These are phyloP conservation scores for Stephania yunnanensis DNA, from an alignment of 164 flowering plant species.

Conservation along the genomic window DNA sequence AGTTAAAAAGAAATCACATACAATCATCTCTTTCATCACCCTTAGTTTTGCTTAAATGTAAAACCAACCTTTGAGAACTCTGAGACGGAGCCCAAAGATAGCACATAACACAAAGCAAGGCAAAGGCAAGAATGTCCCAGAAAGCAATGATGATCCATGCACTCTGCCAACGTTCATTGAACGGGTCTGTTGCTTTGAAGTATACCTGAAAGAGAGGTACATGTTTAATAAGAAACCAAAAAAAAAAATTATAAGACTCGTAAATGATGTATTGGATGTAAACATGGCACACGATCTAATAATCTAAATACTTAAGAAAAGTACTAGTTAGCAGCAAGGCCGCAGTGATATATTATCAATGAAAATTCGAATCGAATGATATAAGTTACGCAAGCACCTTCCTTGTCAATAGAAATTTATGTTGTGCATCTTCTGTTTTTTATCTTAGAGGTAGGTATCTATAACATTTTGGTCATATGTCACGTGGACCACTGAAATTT, in stretches of 20 bases:
- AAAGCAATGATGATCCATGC: slow-evolving; percentile 96
- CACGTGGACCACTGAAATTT: too few relatives aligned
- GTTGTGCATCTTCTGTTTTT: too few relatives aligned
- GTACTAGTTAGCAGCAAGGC: too few relatives aligned
- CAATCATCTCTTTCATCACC: neutral
- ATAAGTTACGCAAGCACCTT: too few relatives aligned
- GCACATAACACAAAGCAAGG: slow-evolving; percentile 77
- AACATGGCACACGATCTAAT: too few relatives aligned
- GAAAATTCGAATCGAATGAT: too few relatives aligned
- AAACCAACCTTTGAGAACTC: slow-evolving; percentile 63
- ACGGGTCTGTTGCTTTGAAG: slow-evolving; percentile 95
- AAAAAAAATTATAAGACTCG: neutral
- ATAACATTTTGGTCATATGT: too few relatives aligned
- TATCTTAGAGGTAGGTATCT: too few relatives aligned
- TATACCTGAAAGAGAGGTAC: slow-evolving; percentile 47
- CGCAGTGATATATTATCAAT: too few relatives aligned
- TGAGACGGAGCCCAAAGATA: slow-evolving; percentile 98
- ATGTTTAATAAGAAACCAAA: neutral
- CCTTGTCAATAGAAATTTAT: too few relatives aligned
- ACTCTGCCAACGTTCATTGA: slow-evolving; percentile 88
- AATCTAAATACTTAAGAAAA: too few relatives aligned
- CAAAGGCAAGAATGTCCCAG: slow-evolving; percentile 82
- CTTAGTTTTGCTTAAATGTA: neutral
- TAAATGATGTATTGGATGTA: too few relatives aligned
- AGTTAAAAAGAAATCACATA: neutral